phyloP scores from a whole-genome alignment of 2,329 filamentous ascomycete genomes.

The Cladosporium sp. region DNA sequence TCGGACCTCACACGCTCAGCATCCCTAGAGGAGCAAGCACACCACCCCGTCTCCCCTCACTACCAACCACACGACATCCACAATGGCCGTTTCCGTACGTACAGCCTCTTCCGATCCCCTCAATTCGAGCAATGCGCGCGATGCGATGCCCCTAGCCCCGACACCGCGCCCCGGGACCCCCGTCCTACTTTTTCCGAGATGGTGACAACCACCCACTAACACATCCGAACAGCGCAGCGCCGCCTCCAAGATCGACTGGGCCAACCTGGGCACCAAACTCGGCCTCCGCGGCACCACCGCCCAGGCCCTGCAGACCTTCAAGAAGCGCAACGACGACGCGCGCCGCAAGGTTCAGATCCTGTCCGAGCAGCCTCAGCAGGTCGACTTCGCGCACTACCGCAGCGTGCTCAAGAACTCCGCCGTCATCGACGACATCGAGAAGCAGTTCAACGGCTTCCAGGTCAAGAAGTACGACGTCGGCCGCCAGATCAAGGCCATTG shows the following conservation, averaged over 20 bases:
- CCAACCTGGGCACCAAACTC: slow-evolving; percentile 86
- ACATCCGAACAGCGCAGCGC: slow-evolving; percentile 71
- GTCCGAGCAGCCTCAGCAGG: slow-evolving; percentile 71
- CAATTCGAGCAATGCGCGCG: background rate
- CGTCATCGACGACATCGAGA: slow-evolving; percentile 94
- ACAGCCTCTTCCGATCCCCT: background rate
- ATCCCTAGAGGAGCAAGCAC: slow-evolving; percentile 4
- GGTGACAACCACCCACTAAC: slow-evolving; percentile 5
- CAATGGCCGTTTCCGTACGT: slow-evolving; percentile 12
- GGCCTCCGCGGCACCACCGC: slow-evolving; percentile 94
- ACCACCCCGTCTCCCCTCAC: slow-evolving; percentile 7
- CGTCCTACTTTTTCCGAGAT: slow-evolving; percentile 10
- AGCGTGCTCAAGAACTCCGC: slow-evolving; percentile 89
- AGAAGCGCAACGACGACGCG: slow-evolving; percentile 98
- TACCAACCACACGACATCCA: slow-evolving; percentile 10
- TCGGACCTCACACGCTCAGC: background rate
- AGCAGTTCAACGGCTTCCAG: slow-evolving; percentile 87
- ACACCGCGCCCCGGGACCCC: background rate
- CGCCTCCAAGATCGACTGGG: slow-evolving; percentile 99
- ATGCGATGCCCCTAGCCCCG: background rate
- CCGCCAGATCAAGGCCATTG: slow-evolving; percentile 96
- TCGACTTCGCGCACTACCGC: slow-evolving; percentile 95
- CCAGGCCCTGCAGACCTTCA: slow-evolving; percentile 87
- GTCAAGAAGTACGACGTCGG: slow-evolving; percentile 84
- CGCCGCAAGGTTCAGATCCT: slow-evolving; percentile 86